Conservation (phyloP, 1,139 yeast genomes). For the Geotrichum phurueaensis region DNA sequence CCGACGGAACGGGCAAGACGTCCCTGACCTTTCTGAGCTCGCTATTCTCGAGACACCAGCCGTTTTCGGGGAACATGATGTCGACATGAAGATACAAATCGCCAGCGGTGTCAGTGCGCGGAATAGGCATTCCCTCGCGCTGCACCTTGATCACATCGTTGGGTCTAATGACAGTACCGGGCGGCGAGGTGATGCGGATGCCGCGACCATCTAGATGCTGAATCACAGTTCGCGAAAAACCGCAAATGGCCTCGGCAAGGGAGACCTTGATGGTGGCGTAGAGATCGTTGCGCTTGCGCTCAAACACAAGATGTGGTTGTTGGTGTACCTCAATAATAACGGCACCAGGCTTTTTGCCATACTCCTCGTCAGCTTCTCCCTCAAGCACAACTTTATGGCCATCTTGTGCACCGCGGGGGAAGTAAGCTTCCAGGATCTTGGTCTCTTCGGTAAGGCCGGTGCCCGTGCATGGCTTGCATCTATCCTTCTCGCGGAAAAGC, state of each 20-base stretch:
- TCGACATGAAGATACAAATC: constrained; percentile 67
- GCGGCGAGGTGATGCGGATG: constrained; percentile 54
- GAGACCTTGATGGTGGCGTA: constrained; percentile 56
- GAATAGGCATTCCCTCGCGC: constrained; percentile 83
- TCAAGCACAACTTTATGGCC: constrained; percentile 57
- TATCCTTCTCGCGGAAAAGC: constrained; percentile 56
- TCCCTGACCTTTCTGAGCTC: constrained; percentile 27
- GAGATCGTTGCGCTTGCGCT: constrained; percentile 59
- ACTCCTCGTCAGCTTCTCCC: constrained; percentile 70
- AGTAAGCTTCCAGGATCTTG: constrained; percentile 70
- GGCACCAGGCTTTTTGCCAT: constrained; percentile 71
- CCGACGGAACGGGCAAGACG: constrained; percentile 23
- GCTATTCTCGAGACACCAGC: constrained; percentile 30
- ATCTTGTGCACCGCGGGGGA: constrained; percentile 60
- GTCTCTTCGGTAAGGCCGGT: constrained; percentile 56
- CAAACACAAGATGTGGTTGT: constrained; percentile 42
- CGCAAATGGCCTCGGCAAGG: constrained; percentile 75
- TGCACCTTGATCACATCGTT: constrained; percentile 60
- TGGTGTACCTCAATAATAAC: constrained; percentile 57
- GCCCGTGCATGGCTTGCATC: constrained; percentile 75
- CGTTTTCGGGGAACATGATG: constrained; percentile 75
- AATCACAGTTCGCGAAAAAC: constrained; percentile 63
- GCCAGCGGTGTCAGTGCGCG: constrained; percentile 47
- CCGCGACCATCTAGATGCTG: constrained; percentile 79
- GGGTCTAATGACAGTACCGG: constrained; percentile 71